These are phyloP conservation scores for Citrus reticulata DNA, from an alignment of 345 rosid species.

Conservation along the genomic window DNA sequence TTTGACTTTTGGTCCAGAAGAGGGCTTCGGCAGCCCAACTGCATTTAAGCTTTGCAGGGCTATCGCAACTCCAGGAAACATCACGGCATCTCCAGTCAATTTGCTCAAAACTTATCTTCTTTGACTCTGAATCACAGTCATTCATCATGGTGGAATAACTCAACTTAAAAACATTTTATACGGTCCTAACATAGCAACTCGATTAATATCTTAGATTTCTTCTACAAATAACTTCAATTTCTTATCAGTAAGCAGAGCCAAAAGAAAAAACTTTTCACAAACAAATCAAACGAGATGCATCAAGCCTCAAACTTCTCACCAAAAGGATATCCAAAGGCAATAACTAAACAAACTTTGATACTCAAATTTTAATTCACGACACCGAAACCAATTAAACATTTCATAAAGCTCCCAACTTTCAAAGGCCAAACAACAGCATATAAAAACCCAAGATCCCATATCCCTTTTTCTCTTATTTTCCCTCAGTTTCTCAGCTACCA, in stretches of 20 bases:
- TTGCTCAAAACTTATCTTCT: neutral
- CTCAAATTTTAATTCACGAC: neutral
- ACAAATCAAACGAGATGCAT: neutral
- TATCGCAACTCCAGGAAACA: neutral
- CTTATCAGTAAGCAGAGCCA: neutral
- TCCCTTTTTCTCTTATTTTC: constrained; percentile 8
- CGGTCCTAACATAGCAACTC: neutral
- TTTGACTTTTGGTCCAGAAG: neutral
- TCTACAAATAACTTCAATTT: neutral
- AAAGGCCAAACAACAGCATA: neutral
- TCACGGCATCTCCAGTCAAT: neutral
- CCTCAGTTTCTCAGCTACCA: constrained; percentile 14
- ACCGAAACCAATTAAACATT: neutral
- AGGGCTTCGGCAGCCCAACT: neutral
- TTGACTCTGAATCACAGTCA: neutral
- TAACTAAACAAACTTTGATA: neutral
- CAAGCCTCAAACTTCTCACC: neutral
- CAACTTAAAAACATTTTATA: neutral
- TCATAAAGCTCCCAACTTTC: neutral
- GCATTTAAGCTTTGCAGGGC: neutral
- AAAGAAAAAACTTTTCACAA: neutral
- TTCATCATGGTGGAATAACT: neutral
- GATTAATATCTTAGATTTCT: neutral
- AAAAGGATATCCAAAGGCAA: neutral
- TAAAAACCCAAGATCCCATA: constrained; percentile 20